Evolutionary conservation across 2,329 filamentous ascomycete genomes (phyloP).

Genomic region (Aspergillus arachidicola): DNA sequence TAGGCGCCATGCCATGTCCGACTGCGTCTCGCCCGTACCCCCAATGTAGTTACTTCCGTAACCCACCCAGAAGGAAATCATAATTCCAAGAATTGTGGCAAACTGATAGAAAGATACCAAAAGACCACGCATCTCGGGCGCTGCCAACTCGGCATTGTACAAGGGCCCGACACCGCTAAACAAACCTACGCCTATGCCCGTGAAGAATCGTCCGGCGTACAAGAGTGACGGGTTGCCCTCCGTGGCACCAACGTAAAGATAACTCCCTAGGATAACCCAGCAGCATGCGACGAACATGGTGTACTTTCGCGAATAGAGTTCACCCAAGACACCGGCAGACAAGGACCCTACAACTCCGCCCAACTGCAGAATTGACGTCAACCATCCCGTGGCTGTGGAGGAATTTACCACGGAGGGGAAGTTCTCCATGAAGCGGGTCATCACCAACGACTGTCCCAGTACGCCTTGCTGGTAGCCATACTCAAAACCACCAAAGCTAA

Average conservation of each 20-base stretch:
- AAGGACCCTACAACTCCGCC: slow-evolving; percentile 50
- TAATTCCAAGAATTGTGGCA: slow-evolving; percentile 38
- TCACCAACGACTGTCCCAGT: slow-evolving; percentile 50
- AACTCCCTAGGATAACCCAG: slow-evolving; percentile 52
- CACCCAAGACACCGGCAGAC: slow-evolving; percentile 50
- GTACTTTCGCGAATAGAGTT: slow-evolving; percentile 55
- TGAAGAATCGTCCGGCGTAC: slow-evolving; percentile 35
- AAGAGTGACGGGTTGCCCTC: slow-evolving; percentile 26
- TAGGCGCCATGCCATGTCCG: slow-evolving; percentile 49
- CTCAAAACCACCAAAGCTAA: slow-evolving; percentile 49
- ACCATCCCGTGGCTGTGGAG: slow-evolving; percentile 42
- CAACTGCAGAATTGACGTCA: slow-evolving; percentile 57
- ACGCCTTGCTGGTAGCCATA: slow-evolving; percentile 53
- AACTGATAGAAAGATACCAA: slow-evolving; percentile 39
- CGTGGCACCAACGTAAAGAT: slow-evolving; percentile 31
- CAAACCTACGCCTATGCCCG: slow-evolving; percentile 35
- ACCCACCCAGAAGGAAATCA: slow-evolving; percentile 40
- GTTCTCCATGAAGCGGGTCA: slow-evolving; percentile 52
- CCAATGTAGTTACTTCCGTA: slow-evolving; percentile 48
- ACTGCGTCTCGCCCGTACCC: slow-evolving; percentile 29
- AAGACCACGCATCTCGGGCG: slow-evolving; percentile 36
- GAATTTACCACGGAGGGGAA: slow-evolving; percentile 50
- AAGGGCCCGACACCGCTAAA: slow-evolving; percentile 46
- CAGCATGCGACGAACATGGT: slow-evolving; percentile 54
- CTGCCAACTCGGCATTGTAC: slow-evolving; percentile 54